Evolutionary conservation across 2,329 filamentous ascomycete genomes (phyloP), one percentile per base, ranked within the genome.

Genomic region (Pseudogymnoascus sp.): DNA sequence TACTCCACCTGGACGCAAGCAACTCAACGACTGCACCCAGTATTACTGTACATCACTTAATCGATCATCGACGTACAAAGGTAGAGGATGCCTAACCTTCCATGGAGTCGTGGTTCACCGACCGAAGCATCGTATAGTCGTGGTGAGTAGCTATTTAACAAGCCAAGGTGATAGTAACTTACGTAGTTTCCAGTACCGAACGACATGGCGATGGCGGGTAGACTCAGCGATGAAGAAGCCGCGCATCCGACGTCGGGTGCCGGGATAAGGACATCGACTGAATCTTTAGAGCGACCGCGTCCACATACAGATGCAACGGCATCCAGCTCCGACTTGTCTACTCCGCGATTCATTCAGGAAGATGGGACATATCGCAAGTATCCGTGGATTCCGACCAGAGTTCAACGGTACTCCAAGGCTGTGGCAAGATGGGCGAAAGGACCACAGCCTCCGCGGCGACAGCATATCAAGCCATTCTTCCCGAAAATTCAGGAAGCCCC

Each of bases 401-500:
- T 82, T 38, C 79, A 82, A 47, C 79, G 80, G 63, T 71, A 79
- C 62, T 69, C 73, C 59, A 77, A 73, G 61, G 74, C 76, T 59
- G 70, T 77, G 4, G 74, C 69, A 23, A 76, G 70, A 62, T 88
- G 85, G 85, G 75, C 79, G 10, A 72, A 76, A 50, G 86, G 86
- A 0, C 86, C 86, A 2, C 67, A 77, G n/a, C 78, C 78, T 33
- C 81, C 84, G 1, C 77, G 76, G 65, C 72, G 72, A 42, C 80
- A 79, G 71, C 76, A 71, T 65, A 86, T 89, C 70, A 74, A 76
- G 53, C 84, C 86, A 0, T 66, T 90, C 63, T 83, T 92, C 61
- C 88, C 89, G 1, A 71, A 71, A 11, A 73, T 91, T 11, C 90
- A 94, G 72, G 80, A 84, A 66, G 83, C 83, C 33, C 90, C 90